phyloP scores from a whole-genome alignment of 257 asterid genomes.

The Nicotiana knightiana region DNA sequence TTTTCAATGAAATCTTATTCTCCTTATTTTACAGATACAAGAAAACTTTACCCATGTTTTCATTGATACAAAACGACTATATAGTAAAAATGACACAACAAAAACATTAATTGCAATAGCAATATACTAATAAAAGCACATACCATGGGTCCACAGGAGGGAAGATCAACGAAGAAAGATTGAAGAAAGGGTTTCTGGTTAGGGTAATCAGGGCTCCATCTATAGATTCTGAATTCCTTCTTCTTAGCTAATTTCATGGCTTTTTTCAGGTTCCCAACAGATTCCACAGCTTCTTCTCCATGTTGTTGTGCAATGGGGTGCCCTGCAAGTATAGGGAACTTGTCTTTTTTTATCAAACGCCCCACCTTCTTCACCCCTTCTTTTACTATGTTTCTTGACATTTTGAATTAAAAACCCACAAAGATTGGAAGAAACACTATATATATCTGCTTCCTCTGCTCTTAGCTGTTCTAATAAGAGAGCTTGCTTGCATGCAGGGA shows the following conservation, averaged over 20 bases:
- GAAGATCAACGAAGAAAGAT: conserved; percentile 49
- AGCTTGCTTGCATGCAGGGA: not conserved
- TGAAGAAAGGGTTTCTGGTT: conserved; percentile 53
- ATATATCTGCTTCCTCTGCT: not conserved
- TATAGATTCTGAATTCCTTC: conserved; percentile 66
- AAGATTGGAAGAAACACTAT: no score
- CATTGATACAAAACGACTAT: not conserved
- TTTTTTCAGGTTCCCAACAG: conserved; percentile 19
- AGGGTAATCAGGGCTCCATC: conserved; percentile 65
- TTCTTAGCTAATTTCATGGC: not conserved
- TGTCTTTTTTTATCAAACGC: conserved; percentile 17
- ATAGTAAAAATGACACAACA: not conserved
- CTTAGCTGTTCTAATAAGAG: not conserved
- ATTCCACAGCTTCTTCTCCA: conserved; percentile 38
- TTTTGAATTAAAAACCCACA: no score
- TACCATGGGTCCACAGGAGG: conserved; percentile 74
- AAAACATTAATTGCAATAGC: not conserved
- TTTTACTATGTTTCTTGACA: conserved; percentile 34
- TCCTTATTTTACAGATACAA: not conserved
- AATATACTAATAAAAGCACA: not conserved
- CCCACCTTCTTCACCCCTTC: conserved; percentile 28
- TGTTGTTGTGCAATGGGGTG: conserved; percentile 53
- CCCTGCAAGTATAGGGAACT: conserved; percentile 42
- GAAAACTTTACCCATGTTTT: not conserved
- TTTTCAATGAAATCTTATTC: not conserved